phyloP scores from a whole-genome alignment of 2,329 filamentous ascomycete genomes.

The Trematosphaeria pertusa region DNA sequence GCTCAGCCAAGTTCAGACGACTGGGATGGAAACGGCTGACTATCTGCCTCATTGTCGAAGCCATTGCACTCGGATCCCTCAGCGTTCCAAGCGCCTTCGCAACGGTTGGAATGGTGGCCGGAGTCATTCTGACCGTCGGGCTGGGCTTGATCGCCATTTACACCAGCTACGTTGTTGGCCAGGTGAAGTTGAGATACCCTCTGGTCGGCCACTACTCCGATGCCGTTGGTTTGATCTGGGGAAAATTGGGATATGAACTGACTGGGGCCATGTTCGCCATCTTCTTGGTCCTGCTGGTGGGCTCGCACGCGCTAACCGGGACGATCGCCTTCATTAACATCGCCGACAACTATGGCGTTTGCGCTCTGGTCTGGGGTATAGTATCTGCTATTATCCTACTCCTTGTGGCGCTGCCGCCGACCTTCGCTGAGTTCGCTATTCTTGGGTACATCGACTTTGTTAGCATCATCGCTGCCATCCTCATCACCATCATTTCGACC shows the following conservation, averaged over 20 bases:
- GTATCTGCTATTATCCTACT: conserved; percentile 67
- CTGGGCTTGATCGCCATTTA: conserved; percentile 67
- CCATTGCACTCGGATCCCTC: conserved; percentile 57
- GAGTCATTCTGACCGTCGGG: conserved; percentile 53
- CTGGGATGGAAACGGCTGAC: conserved; percentile 61
- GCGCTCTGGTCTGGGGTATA: conserved; percentile 70
- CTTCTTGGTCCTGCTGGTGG: conserved; percentile 65
- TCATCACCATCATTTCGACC: conserved; percentile 73
- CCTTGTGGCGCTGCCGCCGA: conserved; percentile 67
- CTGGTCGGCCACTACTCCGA: conserved; percentile 73
- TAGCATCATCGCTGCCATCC: conserved; percentile 70
- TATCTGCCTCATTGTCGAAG: conserved; percentile 59
- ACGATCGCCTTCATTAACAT: conserved; percentile 71
- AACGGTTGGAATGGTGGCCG: conserved; percentile 55
- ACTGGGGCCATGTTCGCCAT: conserved; percentile 64
- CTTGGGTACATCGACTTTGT: conserved; percentile 64
- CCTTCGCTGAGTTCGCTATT: conserved; percentile 68
- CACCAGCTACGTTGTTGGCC: conserved; percentile 67
- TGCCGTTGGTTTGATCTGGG: conserved; percentile 69
- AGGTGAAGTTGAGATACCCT: conserved; percentile 66
- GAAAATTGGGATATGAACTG: conserved; percentile 55
- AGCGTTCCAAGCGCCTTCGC: conserved; percentile 56
- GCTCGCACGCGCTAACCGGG: conserved; percentile 74
- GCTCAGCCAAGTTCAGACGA: conserved; percentile 48
- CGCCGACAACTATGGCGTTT: conserved; percentile 65